These are phyloP conservation scores for Nosema muscidifuracis DNA, from an alignment of 371 early-diverging fungal species.

Conservation along the genomic window DNA sequence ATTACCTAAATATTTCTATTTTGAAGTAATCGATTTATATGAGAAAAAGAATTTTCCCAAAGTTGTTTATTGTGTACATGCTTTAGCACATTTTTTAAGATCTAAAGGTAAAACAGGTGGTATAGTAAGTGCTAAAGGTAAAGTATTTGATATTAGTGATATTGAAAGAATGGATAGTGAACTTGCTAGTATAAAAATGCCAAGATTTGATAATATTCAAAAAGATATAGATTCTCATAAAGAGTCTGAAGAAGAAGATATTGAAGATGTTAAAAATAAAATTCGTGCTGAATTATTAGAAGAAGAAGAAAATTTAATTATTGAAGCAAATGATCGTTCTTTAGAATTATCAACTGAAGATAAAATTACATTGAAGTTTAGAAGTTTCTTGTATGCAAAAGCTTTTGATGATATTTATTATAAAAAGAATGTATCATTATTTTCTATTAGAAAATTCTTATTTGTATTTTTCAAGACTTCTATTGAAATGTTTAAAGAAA, in stretches of 20 bases:
- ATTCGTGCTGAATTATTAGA: background rate
- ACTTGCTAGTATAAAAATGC: slow-evolving; percentile 45
- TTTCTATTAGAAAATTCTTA: slow-evolving; percentile 33
- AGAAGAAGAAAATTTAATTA: background rate
- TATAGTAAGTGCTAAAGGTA: slow-evolving; percentile 48
- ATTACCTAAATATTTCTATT: slow-evolving; percentile 81
- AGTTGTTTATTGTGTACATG: slow-evolving; percentile 97
- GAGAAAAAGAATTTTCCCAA: slow-evolving; percentile 97
- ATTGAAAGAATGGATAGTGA: slow-evolving; percentile 54
- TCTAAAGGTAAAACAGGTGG: slow-evolving; percentile 40
- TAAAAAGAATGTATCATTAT: slow-evolving; percentile 19
- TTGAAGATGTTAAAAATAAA: slow-evolving; percentile 6
- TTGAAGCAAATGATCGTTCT: background rate
- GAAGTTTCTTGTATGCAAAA: slow-evolving; percentile 25
- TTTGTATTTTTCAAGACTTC: slow-evolving; percentile 29
- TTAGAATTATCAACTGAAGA: background rate
- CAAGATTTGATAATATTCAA: slow-evolving; percentile 50
- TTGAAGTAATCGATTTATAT: slow-evolving; percentile 93
- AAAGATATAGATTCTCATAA: background rate
- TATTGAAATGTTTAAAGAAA: slow-evolving; percentile 64
- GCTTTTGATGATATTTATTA: slow-evolving; percentile 48
- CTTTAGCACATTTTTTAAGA: slow-evolving; percentile 69
- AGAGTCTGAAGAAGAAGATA: background rate
- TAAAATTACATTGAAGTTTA: slow-evolving; percentile 24
- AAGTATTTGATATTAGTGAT: slow-evolving; percentile 52